phyloP scores from a whole-genome alignment of 306 rosid genomes.

The Sphenostylis stenocarpa region DNA sequence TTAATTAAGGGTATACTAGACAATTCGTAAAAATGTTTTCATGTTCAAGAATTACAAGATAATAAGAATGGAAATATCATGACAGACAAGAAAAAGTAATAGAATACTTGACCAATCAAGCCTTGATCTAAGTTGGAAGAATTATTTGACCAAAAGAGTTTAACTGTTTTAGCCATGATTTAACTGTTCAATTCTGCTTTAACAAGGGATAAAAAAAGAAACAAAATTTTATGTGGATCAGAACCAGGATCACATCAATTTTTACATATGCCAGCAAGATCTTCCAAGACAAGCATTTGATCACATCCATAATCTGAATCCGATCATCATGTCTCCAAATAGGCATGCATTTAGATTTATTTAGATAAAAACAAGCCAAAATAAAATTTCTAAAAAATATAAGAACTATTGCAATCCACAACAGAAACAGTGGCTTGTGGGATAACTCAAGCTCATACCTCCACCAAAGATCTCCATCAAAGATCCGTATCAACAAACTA shows the following conservation, averaged over 20 bases:
- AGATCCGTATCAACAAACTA: conserved; percentile 2
- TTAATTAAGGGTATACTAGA: background rate
- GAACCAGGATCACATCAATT: background rate
- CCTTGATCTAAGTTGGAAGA: background rate
- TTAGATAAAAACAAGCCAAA: background rate
- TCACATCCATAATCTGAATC: background rate
- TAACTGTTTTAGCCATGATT: background rate
- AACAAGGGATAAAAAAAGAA: background rate
- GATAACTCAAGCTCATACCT: background rate
- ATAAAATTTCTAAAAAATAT: background rate
- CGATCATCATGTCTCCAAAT: conserved; percentile 12
- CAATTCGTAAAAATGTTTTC: background rate
- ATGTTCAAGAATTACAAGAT: background rate
- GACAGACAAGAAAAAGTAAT: background rate
- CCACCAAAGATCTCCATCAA: conserved; percentile 9
- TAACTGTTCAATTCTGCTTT: background rate
- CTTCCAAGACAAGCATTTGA: background rate
- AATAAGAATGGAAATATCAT: background rate
- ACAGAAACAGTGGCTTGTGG: background rate
- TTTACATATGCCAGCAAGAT: background rate
- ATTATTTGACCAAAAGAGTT: background rate
- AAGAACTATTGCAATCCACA: background rate
- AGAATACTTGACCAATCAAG: background rate
- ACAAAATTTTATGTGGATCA: background rate
- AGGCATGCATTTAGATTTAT: background rate